phyloP scores from a whole-genome alignment of 805 yeast genomes.

The Tetrapisispora arboricola region DNA sequence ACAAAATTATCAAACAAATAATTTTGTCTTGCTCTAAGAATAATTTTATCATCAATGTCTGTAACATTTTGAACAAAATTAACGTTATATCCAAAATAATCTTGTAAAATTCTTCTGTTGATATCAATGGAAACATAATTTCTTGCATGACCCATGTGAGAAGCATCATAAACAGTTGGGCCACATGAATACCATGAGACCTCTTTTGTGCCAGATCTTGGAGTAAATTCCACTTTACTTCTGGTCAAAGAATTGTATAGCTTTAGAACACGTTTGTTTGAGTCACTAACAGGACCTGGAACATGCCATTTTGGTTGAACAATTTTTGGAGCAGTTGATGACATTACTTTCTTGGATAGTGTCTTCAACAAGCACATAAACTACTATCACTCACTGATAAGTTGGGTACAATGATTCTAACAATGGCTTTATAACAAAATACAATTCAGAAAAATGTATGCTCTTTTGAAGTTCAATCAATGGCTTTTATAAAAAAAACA shows the following conservation, averaged over 20 bases:
- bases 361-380: conserved; percentile 3
- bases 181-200: conserved; percentile 98
- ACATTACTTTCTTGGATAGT: conserved; percentile 3
- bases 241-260: conserved; percentile 79
- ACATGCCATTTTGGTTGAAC: conserved; percentile 45
- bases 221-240: conserved; percentile 67
- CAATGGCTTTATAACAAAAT: no score
- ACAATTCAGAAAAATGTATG: no score
- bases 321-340: conserved; percentile 20
- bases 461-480: no score
- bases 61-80: conserved; percentile 92
- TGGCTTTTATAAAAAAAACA: no score
- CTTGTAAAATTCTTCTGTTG: conserved; percentile 77
- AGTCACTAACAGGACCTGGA: conserved; percentile 21
- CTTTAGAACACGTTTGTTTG: conserved; percentile 35
- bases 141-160: conserved; percentile 98
- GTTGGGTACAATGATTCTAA: no score
- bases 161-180: conserved; percentile 92
- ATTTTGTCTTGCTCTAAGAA: conserved; percentile 85
- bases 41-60: conserved; percentile 97
- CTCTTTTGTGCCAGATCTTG: conserved; percentile 44
- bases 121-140: conserved; percentile 93
- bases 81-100: conserved; percentile 85
- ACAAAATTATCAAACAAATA: conserved; percentile 60
- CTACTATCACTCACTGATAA: no score